Base-by-base conservation (phyloP, 352 stramenopile species). In the Globisporangium nunn region DNA sequence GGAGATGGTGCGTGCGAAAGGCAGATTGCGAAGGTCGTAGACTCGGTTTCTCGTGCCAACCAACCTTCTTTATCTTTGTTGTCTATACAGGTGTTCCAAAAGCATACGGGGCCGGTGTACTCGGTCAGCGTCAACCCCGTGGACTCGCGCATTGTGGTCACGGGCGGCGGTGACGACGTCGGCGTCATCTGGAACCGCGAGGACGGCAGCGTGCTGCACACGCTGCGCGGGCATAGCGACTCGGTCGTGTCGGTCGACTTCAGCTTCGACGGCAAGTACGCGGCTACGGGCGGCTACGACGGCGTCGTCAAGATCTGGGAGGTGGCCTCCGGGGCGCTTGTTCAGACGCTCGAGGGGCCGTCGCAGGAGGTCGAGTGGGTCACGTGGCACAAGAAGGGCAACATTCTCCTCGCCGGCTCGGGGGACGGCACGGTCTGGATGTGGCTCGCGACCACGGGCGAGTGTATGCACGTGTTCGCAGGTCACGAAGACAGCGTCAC, bases 381-480 rank as follows among this genome's bases (percentile, higher is more conserved):
- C 31, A 79, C 66, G 48, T 97, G 88, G 88, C 88, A 97, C 67
- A 83, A 92, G 67, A 95, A 94, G 68, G 85, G 88, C 51, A 91
- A 96, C 60, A 87, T 97, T 29, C 66, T 97, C 48, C 71, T 96
- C 45, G 88, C 87, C 39, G 88, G 88, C 28, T 96, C 87, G 15
- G 85, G 84, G 18, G 88, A 97, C 57, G 79, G 78, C 18, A 96
- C 88, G 0, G 70, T 91, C n/a, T 97, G 88, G 88, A 93, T 97
- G 83, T 97, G 88, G 88, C 74, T 98, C 30, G 84, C 94, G 23
- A 92, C 88, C 12, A 96, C 92, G n/a, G 93, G 95, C 50, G 85
- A 97, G 58, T 99, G 96, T 84, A 96, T 99, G 75, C 78, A 98
- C 66, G 96, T 99, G 28, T 98, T 99, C 80, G 94, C 96, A 14